Percentiles rank a stretch among this genome's conserved stretches.
Evolutionary conservation across 768 basidiomycete genomes (phyloP).

Genomic region (Mycena filopes): DNA sequence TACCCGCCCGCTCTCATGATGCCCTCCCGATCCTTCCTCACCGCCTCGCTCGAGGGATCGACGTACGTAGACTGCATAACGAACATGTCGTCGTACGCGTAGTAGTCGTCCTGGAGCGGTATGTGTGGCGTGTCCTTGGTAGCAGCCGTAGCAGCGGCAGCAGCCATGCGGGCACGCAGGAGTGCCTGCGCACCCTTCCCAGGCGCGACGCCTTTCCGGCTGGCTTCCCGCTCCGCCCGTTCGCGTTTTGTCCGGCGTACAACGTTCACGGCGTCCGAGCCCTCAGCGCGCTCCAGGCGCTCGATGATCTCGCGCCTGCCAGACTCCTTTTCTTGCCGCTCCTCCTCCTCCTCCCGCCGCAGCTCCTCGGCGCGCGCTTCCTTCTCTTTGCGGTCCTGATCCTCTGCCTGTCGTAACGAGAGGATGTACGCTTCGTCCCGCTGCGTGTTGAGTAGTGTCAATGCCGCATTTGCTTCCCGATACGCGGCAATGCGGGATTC

Average conservation of each 20-base stretch:
- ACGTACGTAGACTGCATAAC: conserved; percentile 67
- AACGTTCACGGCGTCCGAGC: conserved; percentile 74
- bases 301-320: conserved; percentile 81
- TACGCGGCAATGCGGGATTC: conserved; percentile 86
- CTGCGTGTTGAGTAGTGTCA: conserved; percentile 86
- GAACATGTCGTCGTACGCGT: conserved; percentile 79
- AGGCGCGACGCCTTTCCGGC: conserved; percentile 56
- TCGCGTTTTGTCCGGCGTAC: conserved; percentile 74
- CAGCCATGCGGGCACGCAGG: conserved; percentile 48
- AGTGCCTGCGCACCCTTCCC: conserved; percentile 63
- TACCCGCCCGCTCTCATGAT: conserved; percentile 89
- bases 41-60: conserved; percentile 80
- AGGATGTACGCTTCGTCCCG: conserved; percentile 83
- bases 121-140: conserved; percentile 85
- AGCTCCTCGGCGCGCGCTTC: conserved; percentile 75
- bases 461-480: conserved; percentile 81
- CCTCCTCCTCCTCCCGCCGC: conserved; percentile 76
- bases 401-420: conserved; percentile 81
- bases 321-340: conserved; percentile 80
- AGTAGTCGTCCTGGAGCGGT: conserved; percentile 80
- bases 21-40: conserved; percentile 79
- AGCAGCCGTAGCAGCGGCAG: conserved; percentile 67
- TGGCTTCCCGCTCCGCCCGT: conserved; percentile 60
- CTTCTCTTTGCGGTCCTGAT: conserved; percentile 76
- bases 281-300: conserved; percentile 76